Conservation (phyloP, 1,284 basidiomycete genomes). For the Thelephora terrestris region DNA sequence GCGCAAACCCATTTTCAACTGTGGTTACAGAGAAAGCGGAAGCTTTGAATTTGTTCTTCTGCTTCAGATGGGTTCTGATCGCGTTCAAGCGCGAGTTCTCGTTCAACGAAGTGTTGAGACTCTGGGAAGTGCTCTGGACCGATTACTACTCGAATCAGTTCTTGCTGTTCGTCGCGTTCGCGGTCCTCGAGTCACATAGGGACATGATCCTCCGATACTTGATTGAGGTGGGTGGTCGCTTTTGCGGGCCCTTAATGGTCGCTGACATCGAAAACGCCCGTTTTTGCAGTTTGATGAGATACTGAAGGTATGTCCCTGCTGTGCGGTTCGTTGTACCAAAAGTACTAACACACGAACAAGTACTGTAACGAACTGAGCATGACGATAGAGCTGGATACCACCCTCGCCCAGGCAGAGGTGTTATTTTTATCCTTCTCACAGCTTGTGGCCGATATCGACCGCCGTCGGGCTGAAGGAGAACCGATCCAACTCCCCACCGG, state of each 20-base stretch:
- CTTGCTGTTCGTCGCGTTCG: constrained; percentile 90
- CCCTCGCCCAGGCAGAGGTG: constrained; percentile 89
- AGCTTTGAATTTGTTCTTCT: constrained; percentile 94
- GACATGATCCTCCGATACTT: constrained; percentile 92
- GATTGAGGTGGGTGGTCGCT: constrained; percentile 53
- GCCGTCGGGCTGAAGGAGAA: constrained; percentile 48
- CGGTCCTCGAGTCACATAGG: constrained; percentile 87
- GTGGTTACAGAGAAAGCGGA: constrained; percentile 68
- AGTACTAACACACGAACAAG: constrained; percentile 24
- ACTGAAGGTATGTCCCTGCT: constrained; percentile 50
- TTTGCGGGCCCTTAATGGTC: not conserved
- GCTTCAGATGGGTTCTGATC: constrained; percentile 88
- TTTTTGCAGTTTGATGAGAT: constrained; percentile 70
- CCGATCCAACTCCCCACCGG: not conserved
- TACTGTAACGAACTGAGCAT: constrained; percentile 92
- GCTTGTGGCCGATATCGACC: constrained; percentile 83
- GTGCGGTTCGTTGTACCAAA: not conserved
- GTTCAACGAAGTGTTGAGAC: constrained; percentile 76
- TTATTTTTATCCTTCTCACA: constrained; percentile 81
- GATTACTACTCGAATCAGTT: constrained; percentile 84
- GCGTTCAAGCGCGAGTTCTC: constrained; percentile 93
- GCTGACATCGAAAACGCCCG: constrained; percentile 2
- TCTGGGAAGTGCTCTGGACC: constrained; percentile 98
- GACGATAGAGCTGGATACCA: constrained; percentile 88
- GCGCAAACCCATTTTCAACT: constrained; percentile 3